Conservation (phyloP, 2,329 filamentous ascomycete species). For the Podosphaera xanthii region DNA sequence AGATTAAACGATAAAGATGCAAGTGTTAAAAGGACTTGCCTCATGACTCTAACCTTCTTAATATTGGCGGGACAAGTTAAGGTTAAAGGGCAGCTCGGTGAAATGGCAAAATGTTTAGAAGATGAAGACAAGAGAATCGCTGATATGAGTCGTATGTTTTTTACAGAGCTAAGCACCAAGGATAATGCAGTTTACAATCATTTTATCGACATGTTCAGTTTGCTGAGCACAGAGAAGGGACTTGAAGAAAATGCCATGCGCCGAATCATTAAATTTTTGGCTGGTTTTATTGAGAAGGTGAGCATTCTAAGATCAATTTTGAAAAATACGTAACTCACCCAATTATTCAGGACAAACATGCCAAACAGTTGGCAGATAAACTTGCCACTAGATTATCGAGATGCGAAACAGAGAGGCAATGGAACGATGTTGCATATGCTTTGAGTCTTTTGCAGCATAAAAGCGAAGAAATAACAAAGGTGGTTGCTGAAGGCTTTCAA, state of each 20-base stretch:
- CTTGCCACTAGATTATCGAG: constrained; percentile 64
- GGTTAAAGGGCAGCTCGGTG: constrained; percentile 92
- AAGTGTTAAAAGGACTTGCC: constrained; percentile 85
- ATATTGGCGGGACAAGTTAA: constrained; percentile 96
- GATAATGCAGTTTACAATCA: constrained; percentile 99
- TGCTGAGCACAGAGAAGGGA: constrained; percentile 60
- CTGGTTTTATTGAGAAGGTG: constrained; percentile 95
- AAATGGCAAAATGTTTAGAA: constrained; percentile 98
- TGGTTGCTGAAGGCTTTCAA: constrained; percentile 53
- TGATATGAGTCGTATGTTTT: constrained; percentile 93
- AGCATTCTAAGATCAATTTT: neutral
- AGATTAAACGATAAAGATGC: constrained; percentile 71
- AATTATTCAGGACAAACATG: constrained; percentile 71
- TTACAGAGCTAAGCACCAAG: constrained; percentile 89
- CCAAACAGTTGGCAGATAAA: constrained; percentile 81
- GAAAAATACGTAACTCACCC: neutral
- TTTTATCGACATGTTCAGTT: constrained; percentile 96
- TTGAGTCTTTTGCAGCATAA: constrained; percentile 77
- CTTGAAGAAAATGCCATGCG: constrained; percentile 71
- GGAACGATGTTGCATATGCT: constrained; percentile 92
- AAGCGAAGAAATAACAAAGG: constrained; percentile 68
- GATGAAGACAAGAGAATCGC: constrained; percentile 88
- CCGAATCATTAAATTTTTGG: constrained; percentile 74
- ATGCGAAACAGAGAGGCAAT: constrained; percentile 83
- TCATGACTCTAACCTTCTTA: constrained; percentile 95